Base-by-base conservation (phyloP, 2,329 filamentous ascomycete species). In the Didymella pinodella region DNA sequence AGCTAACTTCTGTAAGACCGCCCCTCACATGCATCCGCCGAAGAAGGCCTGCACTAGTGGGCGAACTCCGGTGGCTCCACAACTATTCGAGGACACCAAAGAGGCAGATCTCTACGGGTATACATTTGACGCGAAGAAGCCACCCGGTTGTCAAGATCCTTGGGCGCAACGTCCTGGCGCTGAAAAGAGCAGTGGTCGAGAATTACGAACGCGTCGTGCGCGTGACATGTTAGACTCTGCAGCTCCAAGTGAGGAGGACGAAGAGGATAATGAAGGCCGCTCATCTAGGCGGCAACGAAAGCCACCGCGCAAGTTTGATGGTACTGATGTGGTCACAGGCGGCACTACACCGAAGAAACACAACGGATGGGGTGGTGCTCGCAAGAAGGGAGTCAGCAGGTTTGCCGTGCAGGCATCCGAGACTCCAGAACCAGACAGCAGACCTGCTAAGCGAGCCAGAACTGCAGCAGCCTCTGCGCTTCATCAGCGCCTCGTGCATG, bases 51-150 rank as follows among this genome's bases (percentile, higher is more conserved):
- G 78, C 29, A 81, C 80, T 56, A 81, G 81, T 20, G 81, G 80
- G 12, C 77, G 81, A 20, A 71, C 78, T 20, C 81, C 84, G 11
- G 67, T 81, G 26, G 75, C 79, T 12, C 74, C 76, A 5, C 73
- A 77, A n/a, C 70, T 85, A 2, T 87, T 81, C 60, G 85, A 87
- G 66, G 85, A 86, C 64, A 83, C 83, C 72, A 87, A 87, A 64
- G 86, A 88, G 74, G 82, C 86, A 1, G 82, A 83, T 57, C 75
- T 88, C 0, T 88, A 88, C 67, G 84, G 84, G 54, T 88, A 87
- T 70, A 80, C 79, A 32, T 85, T 85, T 68, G 84, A 85, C 61
- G 73, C 82, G 0, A 83, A 83, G 65, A 82, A 80, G 57, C 65
- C 77, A 44, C 74, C 75, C 12, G 81, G 82, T n/a, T 77, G 75